These are phyloP conservation scores for Blastobotrys raffinosifermentans DNA, from an alignment of 1,139 yeast species.

Conservation along the genomic window DNA sequence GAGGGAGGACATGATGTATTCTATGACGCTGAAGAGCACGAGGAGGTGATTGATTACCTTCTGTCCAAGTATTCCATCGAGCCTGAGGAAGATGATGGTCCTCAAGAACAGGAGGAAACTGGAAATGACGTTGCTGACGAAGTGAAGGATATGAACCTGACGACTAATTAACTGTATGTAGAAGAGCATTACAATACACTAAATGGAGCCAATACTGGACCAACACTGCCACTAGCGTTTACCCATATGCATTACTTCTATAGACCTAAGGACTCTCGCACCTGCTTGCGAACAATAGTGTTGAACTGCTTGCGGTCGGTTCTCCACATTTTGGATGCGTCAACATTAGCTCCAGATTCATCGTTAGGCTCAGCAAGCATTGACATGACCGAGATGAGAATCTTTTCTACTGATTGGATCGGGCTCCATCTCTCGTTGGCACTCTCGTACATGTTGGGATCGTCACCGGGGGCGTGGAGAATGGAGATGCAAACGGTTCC, in stretches of 20 bases:
- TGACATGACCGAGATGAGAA: constrained; percentile 82
- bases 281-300: constrained; percentile 57
- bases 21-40: constrained; percentile 70
- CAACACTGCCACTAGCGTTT: no score
- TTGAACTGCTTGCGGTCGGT: constrained; percentile 68
- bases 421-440: constrained; percentile 99
- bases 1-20: constrained; percentile 74
- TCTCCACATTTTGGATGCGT: constrained; percentile 89
- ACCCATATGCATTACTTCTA: no score
- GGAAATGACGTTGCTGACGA: constrained; percentile 11
- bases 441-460: constrained; percentile 89
- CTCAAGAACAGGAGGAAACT: constrained; percentile 15
- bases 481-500: constrained; percentile 96
- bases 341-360: constrained; percentile 95
- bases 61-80: constrained; percentile 68
- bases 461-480: constrained; percentile 94
- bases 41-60: constrained; percentile 49
- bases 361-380: constrained; percentile 97
- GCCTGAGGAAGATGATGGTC: constrained; percentile 45
- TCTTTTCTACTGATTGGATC: constrained; percentile 93
- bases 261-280: constrained; percentile 59
- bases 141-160: constrained; percentile 6
- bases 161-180: constrained; percentile 2
- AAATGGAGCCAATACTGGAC: no score
- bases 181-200: no score